Conservation (phyloP, 352 stramenopile genomes). For the Globisporangium spiculum region DNA sequence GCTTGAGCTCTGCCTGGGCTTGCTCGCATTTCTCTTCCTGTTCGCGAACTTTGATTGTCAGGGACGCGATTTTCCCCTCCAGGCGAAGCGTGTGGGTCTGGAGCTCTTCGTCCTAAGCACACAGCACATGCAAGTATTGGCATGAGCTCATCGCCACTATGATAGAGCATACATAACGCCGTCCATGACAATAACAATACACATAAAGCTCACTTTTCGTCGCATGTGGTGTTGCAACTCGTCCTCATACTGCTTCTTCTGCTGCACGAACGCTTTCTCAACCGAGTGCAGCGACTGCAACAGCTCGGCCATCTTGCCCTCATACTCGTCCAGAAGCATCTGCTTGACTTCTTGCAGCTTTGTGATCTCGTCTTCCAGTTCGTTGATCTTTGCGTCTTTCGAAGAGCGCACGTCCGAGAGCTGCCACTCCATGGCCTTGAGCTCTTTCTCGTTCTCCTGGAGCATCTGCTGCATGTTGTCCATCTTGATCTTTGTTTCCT, state of each 20-base stretch:
- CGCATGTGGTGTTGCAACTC: slow-evolving; percentile 48
- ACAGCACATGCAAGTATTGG: no score
- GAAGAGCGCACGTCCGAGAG: slow-evolving; percentile 48
- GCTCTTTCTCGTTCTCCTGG: slow-evolving; percentile 60
- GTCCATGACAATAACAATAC: not conserved
- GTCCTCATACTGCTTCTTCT: slow-evolving; percentile 77
- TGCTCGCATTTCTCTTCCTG: slow-evolving; percentile 50
- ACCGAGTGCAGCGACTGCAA: slow-evolving; percentile 78
- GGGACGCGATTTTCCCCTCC: slow-evolving; percentile 43
- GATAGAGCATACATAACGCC: no score
- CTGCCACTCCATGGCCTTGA: slow-evolving; percentile 69
- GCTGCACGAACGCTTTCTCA: slow-evolving; percentile 81
- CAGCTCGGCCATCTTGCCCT: slow-evolving; percentile 82
- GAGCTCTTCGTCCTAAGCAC: slow-evolving; percentile 26
- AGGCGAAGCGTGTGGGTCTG: slow-evolving; percentile 21
- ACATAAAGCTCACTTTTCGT: slow-evolving; percentile 32
- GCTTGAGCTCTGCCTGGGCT: slow-evolving; percentile 53
- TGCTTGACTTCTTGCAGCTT: slow-evolving; percentile 75
- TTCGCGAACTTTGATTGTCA: slow-evolving; percentile 44
- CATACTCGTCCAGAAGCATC: slow-evolving; percentile 78
- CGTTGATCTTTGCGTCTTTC: slow-evolving; percentile 60
- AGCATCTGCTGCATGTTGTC: slow-evolving; percentile 64
- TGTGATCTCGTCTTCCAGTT: slow-evolving; percentile 57
- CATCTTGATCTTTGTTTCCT: slow-evolving; percentile 62
- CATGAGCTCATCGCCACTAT: no score